Base-by-base conservation (phyloP, 1,139 yeast species). In the Lodderomyces elongisporus region DNA sequence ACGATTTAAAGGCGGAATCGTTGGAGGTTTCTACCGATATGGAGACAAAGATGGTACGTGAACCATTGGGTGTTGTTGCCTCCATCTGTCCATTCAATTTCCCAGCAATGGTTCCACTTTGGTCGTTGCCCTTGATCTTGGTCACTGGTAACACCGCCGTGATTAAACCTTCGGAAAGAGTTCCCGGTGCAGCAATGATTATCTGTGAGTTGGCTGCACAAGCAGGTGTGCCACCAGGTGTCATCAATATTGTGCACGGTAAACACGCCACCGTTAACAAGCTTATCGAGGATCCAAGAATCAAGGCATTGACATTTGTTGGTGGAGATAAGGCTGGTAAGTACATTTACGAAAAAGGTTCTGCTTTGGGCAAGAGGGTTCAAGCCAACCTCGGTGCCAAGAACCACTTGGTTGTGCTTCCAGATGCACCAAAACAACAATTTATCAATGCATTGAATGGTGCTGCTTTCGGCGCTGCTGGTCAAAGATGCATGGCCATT, bases 41-140 rank as follows among this genome's bases (percentile, higher is more conserved):
- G 89, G 89, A 81, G 59, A 81, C 93, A 31, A 77, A 79, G 48
- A 80, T 82, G 77, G 68, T 79, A 47, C 73, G 91, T 47, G 76
- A 70, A 48, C 76, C 76, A 20, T 56, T 70, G 40, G 85, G 85
- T 14, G 83, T 79, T 14, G 71, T 78, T 39, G 85, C 80, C 5
- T 79, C 85, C 16, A 79, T 79, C 45, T 75, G 81, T 48, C 87
- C 87, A n/a, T 77, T 77, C 60, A 80, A 80, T 61, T 80, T 82
- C 72, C 91, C 91, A 18, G 91, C 88, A 28, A 82, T 83, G 91
- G 85, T 83, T 39, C 93, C 93, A 24, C 66, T 83, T 47, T 83
- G 93, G 93, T 77, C 88, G 21, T 70, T 83, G 40, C 93, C 93
- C 13, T 71, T 82, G 52, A 68, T 78, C 28, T 70, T 83, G 43